Base-by-base conservation (phyloP, 805 yeast genomes). In the Starmera dryadoides region DNA sequence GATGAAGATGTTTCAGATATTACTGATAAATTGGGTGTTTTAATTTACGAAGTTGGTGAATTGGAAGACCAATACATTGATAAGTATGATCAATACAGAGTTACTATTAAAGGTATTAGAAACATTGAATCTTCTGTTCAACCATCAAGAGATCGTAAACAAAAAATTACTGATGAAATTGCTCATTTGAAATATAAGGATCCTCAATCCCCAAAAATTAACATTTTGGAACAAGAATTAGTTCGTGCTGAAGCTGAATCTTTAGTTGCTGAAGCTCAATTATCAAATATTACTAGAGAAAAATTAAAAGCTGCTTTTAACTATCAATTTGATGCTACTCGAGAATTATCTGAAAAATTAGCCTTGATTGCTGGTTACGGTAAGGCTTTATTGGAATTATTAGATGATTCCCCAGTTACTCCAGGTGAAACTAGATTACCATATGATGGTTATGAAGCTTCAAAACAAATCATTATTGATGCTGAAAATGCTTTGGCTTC, bases 191-290 rank as follows among this genome's bases (percentile, higher is more conserved):
- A 93, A 73, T 93, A 93, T 77, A 91, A 91, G 77, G 98, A 91
- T 67, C 98, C 98, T 48, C 87, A 85, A 69, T 87, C 96, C 40
- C 94, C 96, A 64, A 91, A 91, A 75, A 85, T 91, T 51, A 81
- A 86, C 49, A 91, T 89, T 40, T 79, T 91, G 64, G 98, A 91
- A 75, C 98, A 93, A 73, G 98, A 93, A 71, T 78, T 93, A 63
- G 98, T 93, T 52, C 82, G 98, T 69, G 97, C 98, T 38, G 98
- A 91, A 75, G 98, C 98, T 50, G 98, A 93, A 72, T 87, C 96
- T 37, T 79, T 91, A 55, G 98, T 91, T 56, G 98, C 98, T 44
- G 98, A 91, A 74, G 98, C 98, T 43, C 98, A 91, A 74, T 79
- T 91, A 62, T 86, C 96, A 47, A 91, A 91, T 73, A 91, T 93